Conservation (phyloP, 345 rosid species). For the Xanthoceras sorbifolium region DNA sequence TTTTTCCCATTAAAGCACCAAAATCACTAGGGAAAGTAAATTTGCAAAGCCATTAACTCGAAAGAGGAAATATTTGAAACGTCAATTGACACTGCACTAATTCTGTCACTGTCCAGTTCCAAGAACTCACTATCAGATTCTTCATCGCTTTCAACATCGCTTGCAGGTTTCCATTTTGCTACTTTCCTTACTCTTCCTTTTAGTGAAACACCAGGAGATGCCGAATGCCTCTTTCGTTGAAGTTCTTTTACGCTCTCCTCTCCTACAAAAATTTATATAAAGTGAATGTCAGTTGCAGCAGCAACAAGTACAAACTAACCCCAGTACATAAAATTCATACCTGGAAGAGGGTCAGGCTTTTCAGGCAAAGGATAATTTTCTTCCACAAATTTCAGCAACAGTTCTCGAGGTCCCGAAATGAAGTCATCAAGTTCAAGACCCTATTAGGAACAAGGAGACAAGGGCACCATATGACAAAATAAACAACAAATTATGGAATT, state of each 20-base stretch:
- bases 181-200: constrained; percentile 95
- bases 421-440: constrained; percentile 99
- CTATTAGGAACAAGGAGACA: constrained; percentile 37
- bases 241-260: constrained; percentile 88
- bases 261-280: constrained; percentile 46
- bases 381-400: constrained; percentile 93
- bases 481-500: constrained; percentile 14
- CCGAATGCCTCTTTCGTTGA: constrained; percentile 90
- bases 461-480: constrained; percentile 15
- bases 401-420: constrained; percentile 97
- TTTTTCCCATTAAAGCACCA: background rate
- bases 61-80: background rate
- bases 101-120: constrained; percentile 7
- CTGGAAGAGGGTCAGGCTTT: constrained; percentile 86
- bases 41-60: background rate
- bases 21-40: background rate
- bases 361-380: constrained; percentile 97
- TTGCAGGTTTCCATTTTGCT: constrained; percentile 85
- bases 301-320: constrained; percentile 4
- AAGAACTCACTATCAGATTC: constrained; percentile 73
- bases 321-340: constrained; percentile 31
- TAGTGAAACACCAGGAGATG: constrained; percentile 80
- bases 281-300: background rate
- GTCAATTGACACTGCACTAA: background rate
- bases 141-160: constrained; percentile 85